phyloP scores from a whole-genome alignment of 2,329 filamentous ascomycete genomes.

The Orbilia javanica region DNA sequence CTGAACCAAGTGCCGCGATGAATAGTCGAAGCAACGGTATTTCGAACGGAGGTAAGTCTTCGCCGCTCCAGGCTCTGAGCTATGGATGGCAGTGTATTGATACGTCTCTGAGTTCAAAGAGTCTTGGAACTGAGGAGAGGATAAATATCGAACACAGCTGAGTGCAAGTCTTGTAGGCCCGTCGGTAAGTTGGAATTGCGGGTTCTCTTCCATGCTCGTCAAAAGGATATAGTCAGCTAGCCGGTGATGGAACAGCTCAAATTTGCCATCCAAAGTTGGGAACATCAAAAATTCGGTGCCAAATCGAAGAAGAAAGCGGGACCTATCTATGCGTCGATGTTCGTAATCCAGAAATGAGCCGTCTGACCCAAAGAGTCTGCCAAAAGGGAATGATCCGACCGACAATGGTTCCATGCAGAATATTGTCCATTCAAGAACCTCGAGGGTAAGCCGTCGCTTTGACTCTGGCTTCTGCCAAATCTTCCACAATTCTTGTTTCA shows the following conservation, averaged over 20 bases:
- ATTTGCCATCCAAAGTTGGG: conserved; percentile 49
- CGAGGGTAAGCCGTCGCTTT: conserved; percentile 41
- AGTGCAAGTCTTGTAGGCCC: conserved; percentile 48
- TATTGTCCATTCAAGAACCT: conserved; percentile 56
- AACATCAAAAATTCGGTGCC: conserved; percentile 54
- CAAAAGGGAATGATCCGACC: conserved; percentile 51
- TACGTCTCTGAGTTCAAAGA: conserved; percentile 45
- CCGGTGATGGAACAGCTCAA: conserved; percentile 53
- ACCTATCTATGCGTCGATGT: conserved; percentile 52
- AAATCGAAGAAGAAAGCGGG: conserved; percentile 50
- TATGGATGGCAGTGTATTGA: conserved; percentile 34
- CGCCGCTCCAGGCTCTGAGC: conserved; percentile 21
- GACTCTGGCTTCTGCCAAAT: conserved; percentile 58
- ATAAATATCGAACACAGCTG: conserved; percentile 50
- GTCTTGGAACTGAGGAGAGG: conserved; percentile 50
- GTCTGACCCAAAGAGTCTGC: conserved; percentile 48
- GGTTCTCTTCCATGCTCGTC: conserved; percentile 52
- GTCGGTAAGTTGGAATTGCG: conserved; percentile 56
- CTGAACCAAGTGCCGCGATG: conserved; percentile 31
- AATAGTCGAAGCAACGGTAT: conserved; percentile 48
- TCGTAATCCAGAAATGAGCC: conserved; percentile 58
- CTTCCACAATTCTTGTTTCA: conserved; percentile 55
- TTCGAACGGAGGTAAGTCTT: conserved; percentile 47
- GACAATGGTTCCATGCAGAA: conserved; percentile 57
- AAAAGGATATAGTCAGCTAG: conserved; percentile 54